Percentiles rank a stretch among this genome's conserved stretches.
Evolutionary conservation across 257 asterid species (phyloP).

Genomic region (Ajuga chamaepitys): DNA sequence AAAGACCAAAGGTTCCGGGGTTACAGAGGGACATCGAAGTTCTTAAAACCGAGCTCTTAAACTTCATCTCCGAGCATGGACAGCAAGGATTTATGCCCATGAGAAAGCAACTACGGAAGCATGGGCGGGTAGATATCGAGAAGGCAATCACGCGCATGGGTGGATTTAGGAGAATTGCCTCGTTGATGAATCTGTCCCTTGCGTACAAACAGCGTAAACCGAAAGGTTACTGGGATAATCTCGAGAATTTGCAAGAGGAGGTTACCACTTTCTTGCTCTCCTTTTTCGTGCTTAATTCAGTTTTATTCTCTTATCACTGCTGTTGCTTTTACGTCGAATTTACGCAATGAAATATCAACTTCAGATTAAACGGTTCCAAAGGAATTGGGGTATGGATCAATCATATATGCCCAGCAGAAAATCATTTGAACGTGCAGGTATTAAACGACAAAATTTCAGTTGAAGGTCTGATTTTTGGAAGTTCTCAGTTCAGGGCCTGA

Average conservation of each 20-base stretch:
- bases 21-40: constrained; percentile 80
- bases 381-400: constrained; percentile 95
- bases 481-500: too few relatives aligned
- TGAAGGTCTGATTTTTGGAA: too few relatives aligned
- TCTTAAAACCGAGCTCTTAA: constrained; percentile 75
- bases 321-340: not conserved
- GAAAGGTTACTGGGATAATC: constrained; percentile 92
- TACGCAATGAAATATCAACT: not conserved
- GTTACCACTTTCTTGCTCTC: constrained; percentile 31
- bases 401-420: constrained; percentile 96
- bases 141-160: constrained; percentile 93
- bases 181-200: constrained; percentile 74
- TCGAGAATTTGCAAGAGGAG: constrained; percentile 86
- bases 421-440: constrained; percentile 93
- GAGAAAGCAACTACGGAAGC: constrained; percentile 84
- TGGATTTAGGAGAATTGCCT: constrained; percentile 76
- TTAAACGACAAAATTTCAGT: too few relatives aligned
- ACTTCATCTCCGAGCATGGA: constrained; percentile 75
- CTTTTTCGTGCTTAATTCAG: not conserved
- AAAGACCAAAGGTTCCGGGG: constrained; percentile 77
- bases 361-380: constrained; percentile 78
- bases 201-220: constrained; percentile 96
- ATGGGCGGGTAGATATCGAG: constrained; percentile 82
- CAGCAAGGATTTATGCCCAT: constrained; percentile 98
- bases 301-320: not conserved